phyloP scores from a whole-genome alignment of 192 early-diverging fungal genomes.

The Coemansia interrupta region DNA sequence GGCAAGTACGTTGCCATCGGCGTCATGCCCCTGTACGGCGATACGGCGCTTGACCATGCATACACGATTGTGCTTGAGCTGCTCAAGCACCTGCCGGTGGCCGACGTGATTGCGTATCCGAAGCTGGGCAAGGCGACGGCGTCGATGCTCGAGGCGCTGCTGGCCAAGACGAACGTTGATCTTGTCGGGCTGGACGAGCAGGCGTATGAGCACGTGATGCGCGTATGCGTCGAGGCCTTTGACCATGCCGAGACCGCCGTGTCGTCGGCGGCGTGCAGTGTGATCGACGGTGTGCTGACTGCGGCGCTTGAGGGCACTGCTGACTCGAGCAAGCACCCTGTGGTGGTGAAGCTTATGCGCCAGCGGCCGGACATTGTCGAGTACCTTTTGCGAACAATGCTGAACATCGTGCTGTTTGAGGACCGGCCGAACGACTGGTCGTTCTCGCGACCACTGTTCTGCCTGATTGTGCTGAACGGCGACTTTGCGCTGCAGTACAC shows the following conservation, averaged over 20 bases:
- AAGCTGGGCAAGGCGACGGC: constrained; percentile 59
- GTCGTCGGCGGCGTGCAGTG: constrained; percentile 62
- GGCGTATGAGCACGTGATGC: constrained; percentile 69
- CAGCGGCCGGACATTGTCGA: constrained; percentile 60
- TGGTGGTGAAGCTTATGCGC: constrained; percentile 24
- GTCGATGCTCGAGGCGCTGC: constrained; percentile 66
- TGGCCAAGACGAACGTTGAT: constrained; percentile 61
- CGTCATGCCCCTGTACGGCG: constrained; percentile 84
- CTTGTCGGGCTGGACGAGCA: constrained; percentile 57
- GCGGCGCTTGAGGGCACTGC: constrained; percentile 58
- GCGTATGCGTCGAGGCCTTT: constrained; percentile 70
- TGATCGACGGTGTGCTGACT: constrained; percentile 69
- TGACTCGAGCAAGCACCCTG: constrained; percentile 19
- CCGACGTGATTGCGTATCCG: constrained; percentile 68
- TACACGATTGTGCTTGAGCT: constrained; percentile 64
- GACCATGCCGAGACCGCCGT: constrained; percentile 56
- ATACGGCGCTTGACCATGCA: constrained; percentile 69
- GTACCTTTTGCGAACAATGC: constrained; percentile 61
- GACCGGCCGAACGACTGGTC: constrained; percentile 79
- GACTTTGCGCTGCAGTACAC: constrained; percentile 54
- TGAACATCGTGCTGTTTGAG: constrained; percentile 78
- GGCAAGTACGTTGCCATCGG: constrained; percentile 90
- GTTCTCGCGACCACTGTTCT: constrained; percentile 75
- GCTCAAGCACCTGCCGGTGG: constrained; percentile 67
- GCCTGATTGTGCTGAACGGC: constrained; percentile 71